phyloP scores from a whole-genome alignment of 2,329 filamentous ascomycete genomes.

The Aaosphaeria pasadenensis region DNA sequence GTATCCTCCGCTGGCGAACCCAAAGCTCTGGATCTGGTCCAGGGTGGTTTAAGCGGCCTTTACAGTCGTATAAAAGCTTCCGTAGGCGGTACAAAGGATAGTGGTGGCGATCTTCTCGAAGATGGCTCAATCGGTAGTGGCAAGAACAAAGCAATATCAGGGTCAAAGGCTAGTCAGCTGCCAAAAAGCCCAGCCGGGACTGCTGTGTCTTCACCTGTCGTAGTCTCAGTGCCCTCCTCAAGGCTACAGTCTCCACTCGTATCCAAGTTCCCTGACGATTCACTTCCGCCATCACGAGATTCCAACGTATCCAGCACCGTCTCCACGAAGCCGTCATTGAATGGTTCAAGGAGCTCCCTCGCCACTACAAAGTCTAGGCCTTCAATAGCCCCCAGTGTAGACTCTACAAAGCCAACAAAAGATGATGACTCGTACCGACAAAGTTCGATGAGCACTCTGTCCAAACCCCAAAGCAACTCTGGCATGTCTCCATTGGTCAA shows the following conservation, averaged over 20 bases:
- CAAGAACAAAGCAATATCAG: slow-evolving; percentile 10
- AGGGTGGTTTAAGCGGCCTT: slow-evolving; percentile 82
- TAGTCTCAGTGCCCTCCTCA: slow-evolving; percentile 34
- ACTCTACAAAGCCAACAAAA: slow-evolving; percentile 13
- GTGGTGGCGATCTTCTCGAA: slow-evolving; percentile 20
- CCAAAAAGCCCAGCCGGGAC: slow-evolving; percentile 28
- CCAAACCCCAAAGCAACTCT: slow-evolving; percentile 16
- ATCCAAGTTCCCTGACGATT: slow-evolving; percentile 32
- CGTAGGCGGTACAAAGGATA: slow-evolving; percentile 67
- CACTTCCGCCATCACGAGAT: slow-evolving; percentile 30
- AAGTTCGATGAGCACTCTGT: slow-evolving; percentile 24
- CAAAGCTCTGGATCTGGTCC: slow-evolving; percentile 71
- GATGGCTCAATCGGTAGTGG: slow-evolving; percentile 20
- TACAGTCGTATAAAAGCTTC: slow-evolving; percentile 83
- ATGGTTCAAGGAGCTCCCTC: slow-evolving; percentile 26
- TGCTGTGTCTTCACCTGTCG: slow-evolving; percentile 33
- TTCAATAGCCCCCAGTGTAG: slow-evolving; percentile 19
- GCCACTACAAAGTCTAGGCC: slow-evolving; percentile 27
- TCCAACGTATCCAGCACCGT: slow-evolving; percentile 27
- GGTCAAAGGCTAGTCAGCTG: slow-evolving; percentile 8
- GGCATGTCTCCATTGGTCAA: slow-evolving; percentile 11
- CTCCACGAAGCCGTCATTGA: slow-evolving; percentile 15
- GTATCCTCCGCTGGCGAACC: slow-evolving; percentile 60
- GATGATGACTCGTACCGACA: slow-evolving; percentile 20
- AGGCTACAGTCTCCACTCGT: slow-evolving; percentile 38